Conservation (phyloP, 768 basidiomycete genomes). For the Kwoniella botswanensis region DNA sequence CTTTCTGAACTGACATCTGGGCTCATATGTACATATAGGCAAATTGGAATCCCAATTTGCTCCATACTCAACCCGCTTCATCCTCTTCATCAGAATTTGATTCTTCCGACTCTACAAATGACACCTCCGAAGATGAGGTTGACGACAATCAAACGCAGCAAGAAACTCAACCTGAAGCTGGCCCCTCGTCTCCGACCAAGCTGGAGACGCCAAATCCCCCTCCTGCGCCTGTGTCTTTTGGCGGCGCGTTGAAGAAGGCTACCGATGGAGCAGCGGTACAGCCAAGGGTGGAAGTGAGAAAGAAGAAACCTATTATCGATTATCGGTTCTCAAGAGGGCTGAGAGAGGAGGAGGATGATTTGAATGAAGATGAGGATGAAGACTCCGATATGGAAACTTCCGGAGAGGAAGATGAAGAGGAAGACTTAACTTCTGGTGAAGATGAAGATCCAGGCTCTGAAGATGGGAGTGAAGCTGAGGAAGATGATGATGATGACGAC, state of each 20-base stretch:
- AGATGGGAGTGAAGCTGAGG: conserved; percentile 33
- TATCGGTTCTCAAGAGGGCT: conserved; percentile 17
- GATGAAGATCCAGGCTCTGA: conserved; percentile 38
- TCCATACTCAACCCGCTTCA: conserved; percentile 35
- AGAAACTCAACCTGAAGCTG: conserved; percentile 20
- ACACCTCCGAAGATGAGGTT: conserved; percentile 34
- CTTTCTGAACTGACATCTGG: not conserved
- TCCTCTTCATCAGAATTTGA: conserved; percentile 41
- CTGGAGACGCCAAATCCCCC: not conserved
- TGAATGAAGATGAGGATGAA: conserved; percentile 42
- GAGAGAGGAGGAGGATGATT: conserved; percentile 23
- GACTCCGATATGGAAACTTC: conserved; percentile 26
- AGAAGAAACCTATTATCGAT: conserved; percentile 41
- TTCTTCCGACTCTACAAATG: conserved; percentile 46
- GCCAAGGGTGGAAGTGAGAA: conserved; percentile 63
- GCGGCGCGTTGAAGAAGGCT: conserved; percentile 71
- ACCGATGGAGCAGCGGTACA: conserved; percentile 67
- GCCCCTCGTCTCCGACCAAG: conserved; percentile 15
- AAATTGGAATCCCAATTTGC: conserved; percentile 36
- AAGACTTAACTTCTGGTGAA: conserved; percentile 13
- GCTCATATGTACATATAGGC: conserved; percentile 17
- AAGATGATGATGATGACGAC: conserved; percentile 35
- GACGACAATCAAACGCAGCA: not conserved
- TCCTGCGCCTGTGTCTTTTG: conserved; percentile 43
- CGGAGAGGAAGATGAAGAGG: conserved; percentile 39